Conservation (phyloP, 192 early-diverging fungal species). For the Lobulomyces angularis region DNA sequence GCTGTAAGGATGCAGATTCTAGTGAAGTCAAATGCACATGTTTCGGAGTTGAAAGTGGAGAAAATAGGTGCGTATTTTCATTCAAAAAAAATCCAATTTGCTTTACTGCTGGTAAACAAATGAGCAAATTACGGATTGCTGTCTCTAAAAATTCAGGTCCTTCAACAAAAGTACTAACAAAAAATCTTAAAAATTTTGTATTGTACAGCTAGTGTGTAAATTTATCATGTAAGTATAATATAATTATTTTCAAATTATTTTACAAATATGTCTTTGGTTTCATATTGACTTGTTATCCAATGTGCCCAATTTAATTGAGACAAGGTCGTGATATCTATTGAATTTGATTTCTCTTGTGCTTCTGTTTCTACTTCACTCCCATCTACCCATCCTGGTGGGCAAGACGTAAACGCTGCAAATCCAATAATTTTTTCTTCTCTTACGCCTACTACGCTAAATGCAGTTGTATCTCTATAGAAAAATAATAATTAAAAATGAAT, state of each 20-base stretch:
- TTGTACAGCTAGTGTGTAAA: slow-evolving; percentile 20
- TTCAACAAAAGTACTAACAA: slow-evolving; percentile 19
- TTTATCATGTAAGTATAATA: neutral
- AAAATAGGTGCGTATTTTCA: slow-evolving; percentile 22
- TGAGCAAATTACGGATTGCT: slow-evolving; percentile 15
- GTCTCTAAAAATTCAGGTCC: slow-evolving; percentile 18
- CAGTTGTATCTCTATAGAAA: slow-evolving; percentile 8
- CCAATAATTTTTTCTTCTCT: slow-evolving; percentile 5
- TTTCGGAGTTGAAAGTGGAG: slow-evolving; percentile 21
- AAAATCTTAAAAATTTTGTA: slow-evolving; percentile 30
- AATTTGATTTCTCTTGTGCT: neutral
- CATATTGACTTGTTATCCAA: slow-evolving; percentile 22
- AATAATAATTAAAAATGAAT: neutral
- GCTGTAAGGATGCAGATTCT: slow-evolving; percentile 7
- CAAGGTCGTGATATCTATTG: slow-evolving; percentile 6
- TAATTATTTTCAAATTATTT: neutral
- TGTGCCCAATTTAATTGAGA: slow-evolving; percentile 18
- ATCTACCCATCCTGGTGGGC: neutral
- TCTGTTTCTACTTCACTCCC: neutral
- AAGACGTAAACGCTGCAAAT: slow-evolving; percentile 6
- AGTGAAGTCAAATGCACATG: slow-evolving; percentile 4
- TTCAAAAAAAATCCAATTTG: slow-evolving; percentile 34
- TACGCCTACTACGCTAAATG: slow-evolving; percentile 1
- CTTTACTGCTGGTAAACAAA: slow-evolving; percentile 14
- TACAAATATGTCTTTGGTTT: slow-evolving; percentile 22